These are phyloP conservation scores for Collybia sordida DNA, from an alignment of 768 basidiomycete genomes.

Conservation along the genomic window DNA sequence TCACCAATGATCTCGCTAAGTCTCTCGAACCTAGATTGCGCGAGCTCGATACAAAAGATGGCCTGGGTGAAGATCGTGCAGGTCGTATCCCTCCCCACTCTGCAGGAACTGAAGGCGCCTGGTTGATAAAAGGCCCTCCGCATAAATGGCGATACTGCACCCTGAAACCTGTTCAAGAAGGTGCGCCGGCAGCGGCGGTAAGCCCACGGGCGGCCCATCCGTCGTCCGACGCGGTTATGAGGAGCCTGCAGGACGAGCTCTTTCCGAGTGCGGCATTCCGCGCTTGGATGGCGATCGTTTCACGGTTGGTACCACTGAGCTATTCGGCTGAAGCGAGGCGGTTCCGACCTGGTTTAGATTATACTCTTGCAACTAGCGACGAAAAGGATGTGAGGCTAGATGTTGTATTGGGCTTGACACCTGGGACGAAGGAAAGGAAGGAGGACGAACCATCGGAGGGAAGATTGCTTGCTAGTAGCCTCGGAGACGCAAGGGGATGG, in stretches of 20 bases:
- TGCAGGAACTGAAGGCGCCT: conserved; percentile 58
- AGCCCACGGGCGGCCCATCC: conserved; percentile 52
- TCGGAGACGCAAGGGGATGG: conserved; percentile 51
- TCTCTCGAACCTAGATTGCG: conserved; percentile 66
- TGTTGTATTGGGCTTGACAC: conserved; percentile 84
- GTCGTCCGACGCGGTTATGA: conserved; percentile 58
- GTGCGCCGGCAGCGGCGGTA: conserved; percentile 42
- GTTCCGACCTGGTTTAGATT: conserved; percentile 91
- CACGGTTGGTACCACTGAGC: conserved; percentile 67
- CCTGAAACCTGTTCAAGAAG: conserved; percentile 41
- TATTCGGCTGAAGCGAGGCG: conserved; percentile 80
- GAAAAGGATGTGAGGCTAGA: conserved; percentile 82
- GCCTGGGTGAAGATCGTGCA: conserved; percentile 52
- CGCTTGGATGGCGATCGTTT: conserved; percentile 81
- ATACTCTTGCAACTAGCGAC: conserved; percentile 89
- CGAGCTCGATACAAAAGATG: conserved; percentile 64
- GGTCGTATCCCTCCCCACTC: conserved; percentile 64
- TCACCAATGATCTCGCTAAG: conserved; percentile 64
- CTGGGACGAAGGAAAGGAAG: conserved; percentile 42
- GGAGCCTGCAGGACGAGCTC: conserved; percentile 71
- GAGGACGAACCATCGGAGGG: conserved; percentile 22
- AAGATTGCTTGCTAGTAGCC: conserved; percentile 24
- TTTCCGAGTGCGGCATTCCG: conserved; percentile 84
- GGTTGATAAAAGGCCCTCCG: conserved; percentile 83
- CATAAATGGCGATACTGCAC: conserved; percentile 93